Conservation (phyloP, 345 rosid genomes). For the Salix purpurea region DNA sequence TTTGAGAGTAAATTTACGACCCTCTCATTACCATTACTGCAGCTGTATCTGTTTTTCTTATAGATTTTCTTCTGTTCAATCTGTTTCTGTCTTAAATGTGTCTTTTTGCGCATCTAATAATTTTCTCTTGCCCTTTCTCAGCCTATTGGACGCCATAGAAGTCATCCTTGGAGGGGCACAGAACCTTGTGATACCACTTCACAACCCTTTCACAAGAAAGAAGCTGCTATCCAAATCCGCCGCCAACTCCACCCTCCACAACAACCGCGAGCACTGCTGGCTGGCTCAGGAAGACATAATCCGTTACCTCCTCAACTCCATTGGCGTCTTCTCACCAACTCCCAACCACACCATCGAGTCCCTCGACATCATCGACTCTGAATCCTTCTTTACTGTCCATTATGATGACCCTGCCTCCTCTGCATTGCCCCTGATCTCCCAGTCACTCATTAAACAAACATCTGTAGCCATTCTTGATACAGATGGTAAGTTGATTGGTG, state of each 20-base stretch:
- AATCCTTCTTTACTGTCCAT: conserved; percentile 28
- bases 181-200: conserved; percentile 49
- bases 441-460: conserved; percentile 37
- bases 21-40: not conserved
- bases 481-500: conserved; percentile 41
- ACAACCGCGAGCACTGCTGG: conserved; percentile 56
- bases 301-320: conserved; percentile 53
- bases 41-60: not conserved
- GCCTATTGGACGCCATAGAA: conserved; percentile 57
- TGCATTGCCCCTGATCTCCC: conserved; percentile 34
- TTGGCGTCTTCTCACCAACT: conserved; percentile 38
- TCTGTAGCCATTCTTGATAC: conserved; percentile 45
- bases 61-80: not conserved
- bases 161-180: conserved; percentile 50
- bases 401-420: conserved; percentile 42
- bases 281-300: conserved; percentile 57
- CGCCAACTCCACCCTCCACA: conserved; percentile 32
- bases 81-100: not conserved
- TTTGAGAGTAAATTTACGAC: not conserved
- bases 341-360: conserved; percentile 39
- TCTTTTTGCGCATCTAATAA: not conserved
- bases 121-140: conserved; percentile 14
- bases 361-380: conserved; percentile 40
- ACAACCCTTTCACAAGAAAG: conserved; percentile 21
- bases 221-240: conserved; percentile 26